Percentiles rank a stretch among this genome's conserved stretches.
Evolutionary conservation across 2,329 filamentous ascomycete species (phyloP).

Genomic region (Rutstroemia sydowiana): DNA sequence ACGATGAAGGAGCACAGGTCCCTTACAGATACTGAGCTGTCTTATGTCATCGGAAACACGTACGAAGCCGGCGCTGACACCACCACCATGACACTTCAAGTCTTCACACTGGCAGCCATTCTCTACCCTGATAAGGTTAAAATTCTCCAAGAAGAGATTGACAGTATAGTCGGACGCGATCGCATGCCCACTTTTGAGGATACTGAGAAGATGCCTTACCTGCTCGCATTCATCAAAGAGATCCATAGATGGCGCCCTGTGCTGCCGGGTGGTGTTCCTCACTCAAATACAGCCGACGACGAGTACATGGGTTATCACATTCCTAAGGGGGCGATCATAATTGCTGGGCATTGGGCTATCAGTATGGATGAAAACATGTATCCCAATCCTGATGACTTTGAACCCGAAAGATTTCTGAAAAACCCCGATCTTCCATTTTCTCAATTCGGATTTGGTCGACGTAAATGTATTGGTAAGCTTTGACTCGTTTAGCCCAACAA

Average conservation of each 20-base stretch:
- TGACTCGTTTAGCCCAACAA: no score
- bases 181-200: conserved; percentile 28
- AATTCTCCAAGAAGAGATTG: conserved; percentile 41
- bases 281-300: conserved; percentile 46
- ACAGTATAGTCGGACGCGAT: conserved; percentile 35
- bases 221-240: conserved; percentile 41
- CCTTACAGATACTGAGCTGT: not conserved
- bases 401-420: conserved; percentile 38
- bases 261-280: conserved; percentile 45
- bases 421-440: conserved; percentile 37
- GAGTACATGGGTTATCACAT: conserved; percentile 49
- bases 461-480: conserved; percentile 37
- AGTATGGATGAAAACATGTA: conserved; percentile 42
- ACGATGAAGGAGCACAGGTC: not conserved
- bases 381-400: conserved; percentile 36
- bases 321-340: conserved; percentile 44
- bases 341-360: conserved; percentile 45
- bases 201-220: conserved; percentile 34
- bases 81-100: conserved; percentile 36
- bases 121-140: conserved; percentile 35
- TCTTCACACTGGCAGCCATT: conserved; percentile 34
- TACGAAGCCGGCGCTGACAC: conserved; percentile 37
- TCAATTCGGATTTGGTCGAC: conserved; percentile 45
- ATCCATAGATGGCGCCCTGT: conserved; percentile 39
- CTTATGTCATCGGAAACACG: conserved; percentile 32